Base-by-base conservation (phyloP, 805 yeast species). In the Saturnispora gosingensis region DNA sequence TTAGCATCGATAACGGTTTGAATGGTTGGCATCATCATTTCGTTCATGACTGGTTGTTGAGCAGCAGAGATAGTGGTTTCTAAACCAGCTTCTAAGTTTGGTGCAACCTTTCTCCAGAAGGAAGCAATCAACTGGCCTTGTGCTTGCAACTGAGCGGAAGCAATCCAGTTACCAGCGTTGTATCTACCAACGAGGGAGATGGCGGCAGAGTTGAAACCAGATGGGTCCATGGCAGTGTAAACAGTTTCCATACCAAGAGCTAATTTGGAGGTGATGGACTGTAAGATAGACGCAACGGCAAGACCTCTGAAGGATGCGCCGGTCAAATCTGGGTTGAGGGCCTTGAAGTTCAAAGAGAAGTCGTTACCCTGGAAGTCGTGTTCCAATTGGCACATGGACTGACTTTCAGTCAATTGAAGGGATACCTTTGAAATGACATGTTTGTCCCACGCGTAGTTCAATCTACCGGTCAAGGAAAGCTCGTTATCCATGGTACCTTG, bases 401-500 rank as follows among this genome's bases (percentile, higher is more conserved):
- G 97, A 58, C 84, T 87, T 57, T 82, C 75, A 60, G 95, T 87
- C 59, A 89, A 74, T 75, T 91, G 98, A 68, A 89, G 75, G 62
- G 95, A 88, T 55, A 86, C 80, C 72, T 89, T 90, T 55, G 96
- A 79, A 62, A 84, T 73, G 69, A 83, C 81, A 63, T 75, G 75
- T 67, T 82, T 80, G 67, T 81, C 80, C 97, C 97, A 89, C 59
- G 90, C 88, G 71, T 87, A 87, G 76, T 89, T 88, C 62, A 87
- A 72, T 72, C 97, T 84, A 61, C 97, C 97, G 52, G 86, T 79
- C 63, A 91, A 74, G 15, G 95, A 81, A 52, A 81, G 73, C 61
- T 89, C 96, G 64, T 85, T 85, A 72, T 93, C 98, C 56, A 93
- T 66, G 64, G 87, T 85, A 68, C 96, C 98, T 75, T 91, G 98